phyloP scores from a whole-genome alignment of 176 grass and related monocot species.

The Eragrostis curvula region DNA sequence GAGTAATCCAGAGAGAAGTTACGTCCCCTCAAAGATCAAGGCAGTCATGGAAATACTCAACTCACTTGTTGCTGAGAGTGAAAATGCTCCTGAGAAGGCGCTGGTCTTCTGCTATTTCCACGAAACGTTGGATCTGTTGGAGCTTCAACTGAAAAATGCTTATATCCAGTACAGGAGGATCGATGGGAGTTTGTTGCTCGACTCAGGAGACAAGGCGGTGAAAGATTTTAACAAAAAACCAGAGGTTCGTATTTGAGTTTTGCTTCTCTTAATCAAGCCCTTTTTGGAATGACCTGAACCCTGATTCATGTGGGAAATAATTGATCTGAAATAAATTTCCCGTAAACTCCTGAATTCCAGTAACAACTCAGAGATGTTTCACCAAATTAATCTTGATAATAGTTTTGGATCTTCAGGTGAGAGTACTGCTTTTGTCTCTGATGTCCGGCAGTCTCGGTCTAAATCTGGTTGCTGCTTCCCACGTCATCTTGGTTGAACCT shows the following conservation, averaged over 20 bases:
- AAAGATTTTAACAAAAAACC: constrained; percentile 54
- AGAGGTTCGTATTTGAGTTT: too few species aligned
- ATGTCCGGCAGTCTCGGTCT: constrained; percentile 79
- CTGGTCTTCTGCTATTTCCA: constrained; percentile 91
- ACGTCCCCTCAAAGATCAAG: constrained; percentile 80
- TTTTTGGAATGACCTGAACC: too few species aligned
- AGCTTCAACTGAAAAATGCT: constrained; percentile 62
- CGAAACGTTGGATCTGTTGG: constrained; percentile 79
- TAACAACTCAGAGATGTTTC: neutral
- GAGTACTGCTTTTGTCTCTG: constrained; percentile 81
- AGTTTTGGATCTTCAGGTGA: constrained; percentile 53
- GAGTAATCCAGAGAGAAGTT: constrained; percentile 54
- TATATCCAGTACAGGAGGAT: constrained; percentile 78
- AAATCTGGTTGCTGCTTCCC: constrained; percentile 74
- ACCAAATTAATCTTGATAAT: neutral
- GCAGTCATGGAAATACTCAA: constrained; percentile 57
- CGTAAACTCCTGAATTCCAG: too few species aligned
- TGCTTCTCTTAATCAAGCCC: too few species aligned
- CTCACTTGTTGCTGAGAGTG: constrained; percentile 38
- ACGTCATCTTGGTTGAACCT: constrained; percentile 81
- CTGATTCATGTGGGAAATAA: too few species aligned
- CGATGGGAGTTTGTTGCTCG: constrained; percentile 78
- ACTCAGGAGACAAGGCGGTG: constrained; percentile 58
- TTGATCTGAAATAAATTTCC: too few species aligned
- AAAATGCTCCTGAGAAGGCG: constrained; percentile 57